Evolutionary conservation across 257 asterid species (phyloP).

Genomic region (Gentiana straminea): DNA sequence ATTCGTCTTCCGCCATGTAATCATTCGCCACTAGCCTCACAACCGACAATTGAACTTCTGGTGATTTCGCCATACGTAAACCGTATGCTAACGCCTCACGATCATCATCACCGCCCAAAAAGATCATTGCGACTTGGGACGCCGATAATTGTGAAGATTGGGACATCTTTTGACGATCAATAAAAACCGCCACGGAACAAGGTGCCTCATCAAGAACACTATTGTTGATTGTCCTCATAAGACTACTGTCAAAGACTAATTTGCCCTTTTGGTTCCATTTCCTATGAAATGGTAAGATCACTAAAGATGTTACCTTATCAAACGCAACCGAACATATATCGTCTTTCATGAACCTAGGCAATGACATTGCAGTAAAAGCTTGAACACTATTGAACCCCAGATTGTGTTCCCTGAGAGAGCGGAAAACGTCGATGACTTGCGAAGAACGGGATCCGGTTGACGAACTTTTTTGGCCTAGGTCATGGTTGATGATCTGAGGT

Average conservation of each 20-base stretch:
- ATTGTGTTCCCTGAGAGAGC: slow-evolving; percentile 30
- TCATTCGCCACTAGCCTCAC: slow-evolving; percentile 4
- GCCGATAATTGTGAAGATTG: not conserved
- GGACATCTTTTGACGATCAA: slow-evolving; percentile 11
- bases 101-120: slow-evolving; percentile 18
- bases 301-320: slow-evolving; percentile 44
- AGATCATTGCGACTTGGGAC: slow-evolving; percentile 12
- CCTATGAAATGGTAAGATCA: slow-evolving; percentile 65
- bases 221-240: slow-evolving; percentile 9
- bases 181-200: slow-evolving; percentile 16
- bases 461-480: slow-evolving; percentile 48
- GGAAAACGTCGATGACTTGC: slow-evolving; percentile 40
- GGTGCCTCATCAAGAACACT: slow-evolving; percentile 12
- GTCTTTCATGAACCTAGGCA: slow-evolving; percentile 61
- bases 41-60: slow-evolving; percentile 9
- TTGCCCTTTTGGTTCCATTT: slow-evolving; percentile 83
- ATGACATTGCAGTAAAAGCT: slow-evolving; percentile 57
- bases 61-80: slow-evolving; percentile 12
- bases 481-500: slow-evolving; percentile 60
- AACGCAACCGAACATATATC: slow-evolving; percentile 66
- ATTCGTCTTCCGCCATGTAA: slow-evolving; percentile 3
- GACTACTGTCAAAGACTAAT: slow-evolving; percentile 28
- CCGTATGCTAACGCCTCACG: slow-evolving; percentile 17
- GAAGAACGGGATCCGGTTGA: slow-evolving; percentile 43
- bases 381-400: slow-evolving; percentile 26